Conservation (phyloP, 768 basidiomycete genomes). For the Dioszegia aurantiaca region DNA sequence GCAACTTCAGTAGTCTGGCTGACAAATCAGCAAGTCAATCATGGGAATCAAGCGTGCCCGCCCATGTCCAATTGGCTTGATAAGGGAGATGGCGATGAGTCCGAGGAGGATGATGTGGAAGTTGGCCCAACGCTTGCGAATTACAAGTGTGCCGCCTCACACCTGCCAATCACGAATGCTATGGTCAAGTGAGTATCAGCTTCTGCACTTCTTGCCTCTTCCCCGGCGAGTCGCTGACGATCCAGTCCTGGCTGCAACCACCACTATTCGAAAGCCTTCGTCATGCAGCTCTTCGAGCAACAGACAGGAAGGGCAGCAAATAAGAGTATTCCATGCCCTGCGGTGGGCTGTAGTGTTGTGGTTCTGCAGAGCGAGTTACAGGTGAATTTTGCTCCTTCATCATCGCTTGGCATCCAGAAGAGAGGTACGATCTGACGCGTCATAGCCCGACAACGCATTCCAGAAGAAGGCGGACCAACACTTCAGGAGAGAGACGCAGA, state of each 20-base stretch:
- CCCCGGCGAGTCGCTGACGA: neutral
- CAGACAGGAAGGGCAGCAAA: slow-evolving; percentile 7
- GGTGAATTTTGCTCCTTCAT: slow-evolving; percentile 32
- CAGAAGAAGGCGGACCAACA: slow-evolving; percentile 25
- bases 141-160: slow-evolving; percentile 62
- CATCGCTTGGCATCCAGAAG: neutral
- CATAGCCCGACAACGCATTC: slow-evolving; percentile 17
- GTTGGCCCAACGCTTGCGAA: slow-evolving; percentile 79
- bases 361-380: slow-evolving; percentile 35
- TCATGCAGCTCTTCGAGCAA: slow-evolving; percentile 61
- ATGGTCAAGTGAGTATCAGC: slow-evolving; percentile 81
- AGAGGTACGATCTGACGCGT: neutral
- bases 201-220: neutral
- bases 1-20: neutral
- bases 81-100: slow-evolving; percentile 59
- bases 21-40: neutral
- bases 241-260: slow-evolving; percentile 69
- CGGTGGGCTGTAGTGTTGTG: slow-evolving; percentile 42
- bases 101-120: slow-evolving; percentile 77
- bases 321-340: slow-evolving; percentile 43
- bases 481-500: slow-evolving; percentile 10
- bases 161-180: slow-evolving; percentile 58
- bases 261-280: slow-evolving; percentile 72
- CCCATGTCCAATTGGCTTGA: slow-evolving; percentile 40
- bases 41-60: slow-evolving; percentile 51